Evolutionary conservation across 495 filamentous ascomycete genomes (phyloP).

Genomic region (Elasticomyces elasticus): DNA sequence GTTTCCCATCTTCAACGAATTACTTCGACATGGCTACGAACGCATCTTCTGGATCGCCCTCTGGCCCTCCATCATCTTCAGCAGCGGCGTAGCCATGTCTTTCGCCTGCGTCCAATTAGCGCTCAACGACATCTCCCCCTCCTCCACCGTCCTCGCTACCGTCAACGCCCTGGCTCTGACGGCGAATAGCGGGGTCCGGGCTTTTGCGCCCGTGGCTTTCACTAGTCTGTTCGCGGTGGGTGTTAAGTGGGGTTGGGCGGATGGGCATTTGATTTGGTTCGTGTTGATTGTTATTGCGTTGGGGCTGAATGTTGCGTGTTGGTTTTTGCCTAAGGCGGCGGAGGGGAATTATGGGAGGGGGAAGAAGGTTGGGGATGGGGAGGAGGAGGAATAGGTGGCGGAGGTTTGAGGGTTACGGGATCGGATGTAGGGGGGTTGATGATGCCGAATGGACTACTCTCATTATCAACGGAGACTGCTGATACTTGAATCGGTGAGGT

Average conservation of each 20-base stretch:
- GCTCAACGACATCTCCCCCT: constrained; percentile 58
- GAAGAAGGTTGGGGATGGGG: neutral
- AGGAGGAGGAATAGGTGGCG: too few relatives aligned
- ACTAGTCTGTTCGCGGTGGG: constrained; percentile 53
- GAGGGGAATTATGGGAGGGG: constrained; percentile 27
- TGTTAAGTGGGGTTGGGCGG: constrained; percentile 42
- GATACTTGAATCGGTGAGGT: too few relatives aligned
- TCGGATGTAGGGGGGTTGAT: too few relatives aligned
- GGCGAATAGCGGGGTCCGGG: constrained; percentile 40
- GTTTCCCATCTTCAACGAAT: constrained; percentile 42
- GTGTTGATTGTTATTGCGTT: constrained; percentile 41
- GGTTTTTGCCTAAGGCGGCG: constrained; percentile 41
- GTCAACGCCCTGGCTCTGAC: constrained; percentile 56
- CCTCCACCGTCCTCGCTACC: constrained; percentile 47
- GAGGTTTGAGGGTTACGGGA: too few relatives aligned
- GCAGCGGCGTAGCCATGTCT: constrained; percentile 54
- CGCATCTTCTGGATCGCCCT: constrained; percentile 47
- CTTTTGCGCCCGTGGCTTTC: constrained; percentile 51
- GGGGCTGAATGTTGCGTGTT: constrained; percentile 36
- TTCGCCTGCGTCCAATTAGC: constrained; percentile 57
- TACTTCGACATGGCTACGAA: constrained; percentile 37
- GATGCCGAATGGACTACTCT: too few relatives aligned
- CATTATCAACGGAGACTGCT: too few relatives aligned
- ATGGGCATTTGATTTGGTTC: constrained; percentile 59
- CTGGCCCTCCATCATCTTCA: constrained; percentile 34